Evolutionary conservation across 495 filamentous ascomycete genomes (phyloP).

Genomic region (Lophiostoma macrostomum): DNA sequence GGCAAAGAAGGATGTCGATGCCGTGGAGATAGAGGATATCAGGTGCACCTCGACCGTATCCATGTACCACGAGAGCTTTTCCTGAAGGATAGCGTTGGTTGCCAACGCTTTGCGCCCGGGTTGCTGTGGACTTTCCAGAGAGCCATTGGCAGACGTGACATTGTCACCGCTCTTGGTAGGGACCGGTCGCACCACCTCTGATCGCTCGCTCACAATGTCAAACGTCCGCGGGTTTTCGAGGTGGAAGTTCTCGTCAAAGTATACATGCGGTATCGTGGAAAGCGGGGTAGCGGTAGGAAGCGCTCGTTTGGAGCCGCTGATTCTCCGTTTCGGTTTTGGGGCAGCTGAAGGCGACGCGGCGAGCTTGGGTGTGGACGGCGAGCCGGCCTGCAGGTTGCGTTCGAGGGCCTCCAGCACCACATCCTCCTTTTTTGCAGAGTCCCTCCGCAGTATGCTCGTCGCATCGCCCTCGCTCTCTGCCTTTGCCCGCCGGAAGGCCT

Average conservation of each 20-base stretch:
- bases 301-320: conserved; percentile 53
- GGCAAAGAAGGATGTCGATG: conserved; percentile 94
- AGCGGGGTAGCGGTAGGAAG: conserved; percentile 73
- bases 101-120: conserved; percentile 76
- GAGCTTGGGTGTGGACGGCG: conserved; percentile 19
- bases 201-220: conserved; percentile 93
- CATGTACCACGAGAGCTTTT: conserved; percentile 99
- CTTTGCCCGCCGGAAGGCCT: conserved; percentile 75
- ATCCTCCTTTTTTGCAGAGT: conserved; percentile 52
- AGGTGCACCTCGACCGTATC: conserved; percentile 97
- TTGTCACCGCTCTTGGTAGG: conserved; percentile 55
- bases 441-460: conserved; percentile 38
- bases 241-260: conserved; percentile 93
- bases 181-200: conserved; percentile 76
- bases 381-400: conserved; percentile 16
- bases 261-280: conserved; percentile 86
- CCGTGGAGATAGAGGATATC: conserved; percentile 91
- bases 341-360: conserved; percentile 34
- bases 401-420: conserved; percentile 39
- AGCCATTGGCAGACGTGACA: conserved; percentile 59
- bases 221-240: conserved; percentile 96
- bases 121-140: conserved; percentile 51
- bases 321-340: conserved; percentile 48
- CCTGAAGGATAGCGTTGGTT: conserved; percentile 97
- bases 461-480: conserved; percentile 58